Conservation (phyloP, 1,139 yeast species). For the Saccharomyces hybrid region DNA sequence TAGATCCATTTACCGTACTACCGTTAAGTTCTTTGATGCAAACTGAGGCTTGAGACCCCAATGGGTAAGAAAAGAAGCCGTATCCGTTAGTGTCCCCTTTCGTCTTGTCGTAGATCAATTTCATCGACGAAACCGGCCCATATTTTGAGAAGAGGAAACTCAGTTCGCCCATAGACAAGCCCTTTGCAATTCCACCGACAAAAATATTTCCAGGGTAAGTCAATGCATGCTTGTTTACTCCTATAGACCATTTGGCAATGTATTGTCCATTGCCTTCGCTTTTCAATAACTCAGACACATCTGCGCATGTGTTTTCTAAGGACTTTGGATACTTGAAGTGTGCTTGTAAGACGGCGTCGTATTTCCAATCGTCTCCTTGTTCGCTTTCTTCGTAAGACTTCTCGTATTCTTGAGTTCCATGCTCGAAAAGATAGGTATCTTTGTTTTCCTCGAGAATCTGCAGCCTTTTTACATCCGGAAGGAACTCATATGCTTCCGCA, state of each 20-base stretch:
- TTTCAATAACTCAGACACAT: neutral
- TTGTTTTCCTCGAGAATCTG: conserved; percentile 16
- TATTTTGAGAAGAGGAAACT: conserved; percentile 35
- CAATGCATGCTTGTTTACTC: conserved; percentile 35
- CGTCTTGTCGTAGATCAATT: conserved; percentile 37
- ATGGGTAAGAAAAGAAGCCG: conserved; percentile 41
- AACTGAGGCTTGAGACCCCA: conserved; percentile 37
- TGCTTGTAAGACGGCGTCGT: conserved; percentile 25
- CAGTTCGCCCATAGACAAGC: conserved; percentile 37
- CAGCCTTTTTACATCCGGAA: conserved; percentile 20
- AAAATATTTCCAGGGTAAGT: conserved; percentile 63
- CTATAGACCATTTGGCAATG: conserved; percentile 25
- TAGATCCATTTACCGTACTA: conserved; percentile 33
- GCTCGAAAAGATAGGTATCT: conserved; percentile 21
- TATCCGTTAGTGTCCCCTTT: conserved; percentile 39
- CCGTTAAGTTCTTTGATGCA: conserved; percentile 42
- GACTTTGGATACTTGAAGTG: conserved; percentile 22
- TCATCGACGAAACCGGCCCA: conserved; percentile 40
- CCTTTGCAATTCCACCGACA: conserved; percentile 43
- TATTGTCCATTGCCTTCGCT: conserved; percentile 1
- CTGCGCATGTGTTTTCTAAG: conserved; percentile 5
- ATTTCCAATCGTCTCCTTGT: conserved; percentile 13
- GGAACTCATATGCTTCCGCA: conserved; percentile 28
- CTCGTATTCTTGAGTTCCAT: conserved; percentile 17
- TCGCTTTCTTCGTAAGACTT: conserved; percentile 8